Conservation (phyloP, 768 basidiomycete genomes). For the Termitomyces sp. region DNA sequence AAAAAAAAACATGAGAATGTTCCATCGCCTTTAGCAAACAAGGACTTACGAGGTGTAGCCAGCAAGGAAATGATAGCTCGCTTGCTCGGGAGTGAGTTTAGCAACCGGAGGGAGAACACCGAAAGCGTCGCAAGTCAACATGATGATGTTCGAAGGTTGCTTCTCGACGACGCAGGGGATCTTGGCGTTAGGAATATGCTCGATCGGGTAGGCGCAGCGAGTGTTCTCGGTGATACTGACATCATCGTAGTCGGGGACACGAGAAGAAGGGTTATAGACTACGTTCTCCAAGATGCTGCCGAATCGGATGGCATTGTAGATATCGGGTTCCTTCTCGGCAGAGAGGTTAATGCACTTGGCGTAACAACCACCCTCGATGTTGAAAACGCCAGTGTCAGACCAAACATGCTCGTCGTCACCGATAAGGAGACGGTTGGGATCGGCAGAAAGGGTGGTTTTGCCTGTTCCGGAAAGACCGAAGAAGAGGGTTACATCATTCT, state of each 20-base stretch:
- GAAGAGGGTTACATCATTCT: constrained; percentile 94
- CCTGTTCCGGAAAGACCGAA: constrained; percentile 98
- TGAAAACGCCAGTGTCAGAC: constrained; percentile 98
- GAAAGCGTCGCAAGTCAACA: constrained; percentile 97
- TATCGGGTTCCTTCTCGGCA: constrained; percentile 96
- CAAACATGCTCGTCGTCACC: constrained; percentile 99
- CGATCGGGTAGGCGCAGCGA: constrained; percentile 98
- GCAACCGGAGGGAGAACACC: constrained; percentile 97
- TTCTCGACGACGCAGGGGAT: constrained; percentile 85
- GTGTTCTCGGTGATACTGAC: constrained; percentile 98
- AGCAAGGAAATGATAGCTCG: constrained; percentile 95
- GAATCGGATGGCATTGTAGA: constrained; percentile 90
- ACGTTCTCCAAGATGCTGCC: constrained; percentile 99
- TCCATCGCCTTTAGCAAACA: not conserved
- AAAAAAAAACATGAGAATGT: constrained; percentile 15
- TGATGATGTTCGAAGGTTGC: constrained; percentile 93
- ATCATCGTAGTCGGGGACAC: constrained; percentile 92
- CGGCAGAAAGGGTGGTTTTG: constrained; percentile 97
- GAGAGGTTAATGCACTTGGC: constrained; percentile 98
- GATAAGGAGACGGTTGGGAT: constrained; percentile 89
- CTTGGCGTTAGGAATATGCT: constrained; percentile 91
- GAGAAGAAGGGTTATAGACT: constrained; percentile 83
- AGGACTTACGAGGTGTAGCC: constrained; percentile 84
- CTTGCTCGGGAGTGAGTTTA: constrained; percentile 89
- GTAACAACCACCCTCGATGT: constrained; percentile 99